Evolutionary conservation across 495 filamentous ascomycete species (phyloP).

Genomic region (Aspergillus taichungensis): DNA sequence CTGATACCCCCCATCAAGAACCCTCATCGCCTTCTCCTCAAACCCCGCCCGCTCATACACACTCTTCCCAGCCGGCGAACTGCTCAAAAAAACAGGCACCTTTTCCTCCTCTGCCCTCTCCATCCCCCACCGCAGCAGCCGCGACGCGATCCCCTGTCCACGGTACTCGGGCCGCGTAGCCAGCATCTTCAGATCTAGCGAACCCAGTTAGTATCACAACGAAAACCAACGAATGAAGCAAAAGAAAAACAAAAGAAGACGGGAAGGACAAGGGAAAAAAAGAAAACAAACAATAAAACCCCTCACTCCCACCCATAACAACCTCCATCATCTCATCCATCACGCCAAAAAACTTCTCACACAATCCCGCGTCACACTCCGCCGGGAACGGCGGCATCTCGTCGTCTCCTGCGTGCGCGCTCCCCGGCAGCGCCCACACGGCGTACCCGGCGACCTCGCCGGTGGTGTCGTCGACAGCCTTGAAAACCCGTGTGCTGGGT

Average conservation of each 20-base stretch:
- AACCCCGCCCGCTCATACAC: constrained; percentile 30
- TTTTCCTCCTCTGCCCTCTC: constrained; percentile 26
- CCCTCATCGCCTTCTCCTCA: constrained; percentile 9
- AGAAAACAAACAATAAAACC: constrained; percentile 20
- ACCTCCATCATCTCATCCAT: constrained; percentile 12
- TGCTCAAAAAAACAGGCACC: constrained; percentile 28
- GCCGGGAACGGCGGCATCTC: constrained; percentile 7
- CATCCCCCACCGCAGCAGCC: constrained; percentile 34
- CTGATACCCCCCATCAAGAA: constrained; percentile 1
- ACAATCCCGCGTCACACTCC: constrained; percentile 11
- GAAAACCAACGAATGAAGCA: background rate
- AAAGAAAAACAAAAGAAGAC: background rate
- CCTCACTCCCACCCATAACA: constrained; percentile 15
- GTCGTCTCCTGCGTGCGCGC: background rate
- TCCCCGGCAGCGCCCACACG: background rate
- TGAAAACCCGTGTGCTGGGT: background rate
- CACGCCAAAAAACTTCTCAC: constrained; percentile 16
- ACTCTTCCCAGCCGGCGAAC: constrained; percentile 21
- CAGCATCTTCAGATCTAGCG: constrained; percentile 27
- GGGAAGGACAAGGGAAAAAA: background rate
- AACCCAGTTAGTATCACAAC: background rate
- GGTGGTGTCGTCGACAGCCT: background rate
- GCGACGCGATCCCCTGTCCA: constrained; percentile 29
- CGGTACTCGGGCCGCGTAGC: constrained; percentile 29
- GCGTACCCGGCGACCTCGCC: background rate